phyloP scores from a whole-genome alignment of 169 alveolate species.

The Theileria luwenshuni region DNA sequence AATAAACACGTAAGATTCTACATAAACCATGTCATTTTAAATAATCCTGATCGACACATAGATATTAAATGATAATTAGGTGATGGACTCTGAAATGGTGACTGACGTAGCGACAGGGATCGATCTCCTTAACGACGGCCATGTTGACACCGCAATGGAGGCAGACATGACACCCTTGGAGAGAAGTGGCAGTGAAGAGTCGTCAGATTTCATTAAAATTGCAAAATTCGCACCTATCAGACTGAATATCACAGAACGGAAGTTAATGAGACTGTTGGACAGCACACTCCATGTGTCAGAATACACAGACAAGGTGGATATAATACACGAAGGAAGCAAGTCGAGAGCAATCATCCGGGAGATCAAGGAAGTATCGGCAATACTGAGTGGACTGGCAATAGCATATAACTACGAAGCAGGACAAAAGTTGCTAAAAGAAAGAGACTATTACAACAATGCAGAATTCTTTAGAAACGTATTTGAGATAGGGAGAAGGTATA shows the following conservation, averaged over 20 bases:
- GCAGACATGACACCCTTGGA: slow-evolving; percentile 14
- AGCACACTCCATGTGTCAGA: slow-evolving; percentile 87
- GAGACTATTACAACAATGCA: slow-evolving; percentile 79
- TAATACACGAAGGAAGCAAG: slow-evolving; percentile 74
- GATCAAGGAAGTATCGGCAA: slow-evolving; percentile 86
- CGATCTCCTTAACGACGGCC: slow-evolving; percentile 19
- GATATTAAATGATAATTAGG: slow-evolving; percentile 9
- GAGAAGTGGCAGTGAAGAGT: slow-evolving; percentile 7
- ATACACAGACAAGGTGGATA: slow-evolving; percentile 87
- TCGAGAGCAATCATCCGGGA: slow-evolving; percentile 80
- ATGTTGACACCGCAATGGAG: too few relatives aligned
- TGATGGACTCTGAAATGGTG: slow-evolving; percentile 9
- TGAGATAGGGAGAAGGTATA: slow-evolving; percentile 90
- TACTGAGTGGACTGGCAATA: slow-evolving; percentile 86
- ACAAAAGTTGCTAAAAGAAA: slow-evolving; percentile 80
- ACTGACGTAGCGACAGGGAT: slow-evolving; percentile 47
- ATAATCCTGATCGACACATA: background rate
- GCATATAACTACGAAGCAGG: slow-evolving; percentile 90
- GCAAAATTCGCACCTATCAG: slow-evolving; percentile 64
- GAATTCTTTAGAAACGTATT: slow-evolving; percentile 84
- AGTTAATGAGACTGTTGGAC: slow-evolving; percentile 83
- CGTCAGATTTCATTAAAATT: slow-evolving; percentile 26
- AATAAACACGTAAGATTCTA: slow-evolving; percentile 33
- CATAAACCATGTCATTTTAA: background rate
- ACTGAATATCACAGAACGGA: slow-evolving; percentile 72